phyloP scores from a whole-genome alignment of 768 basidiomycete species.

The Amanita subjunquillea region DNA sequence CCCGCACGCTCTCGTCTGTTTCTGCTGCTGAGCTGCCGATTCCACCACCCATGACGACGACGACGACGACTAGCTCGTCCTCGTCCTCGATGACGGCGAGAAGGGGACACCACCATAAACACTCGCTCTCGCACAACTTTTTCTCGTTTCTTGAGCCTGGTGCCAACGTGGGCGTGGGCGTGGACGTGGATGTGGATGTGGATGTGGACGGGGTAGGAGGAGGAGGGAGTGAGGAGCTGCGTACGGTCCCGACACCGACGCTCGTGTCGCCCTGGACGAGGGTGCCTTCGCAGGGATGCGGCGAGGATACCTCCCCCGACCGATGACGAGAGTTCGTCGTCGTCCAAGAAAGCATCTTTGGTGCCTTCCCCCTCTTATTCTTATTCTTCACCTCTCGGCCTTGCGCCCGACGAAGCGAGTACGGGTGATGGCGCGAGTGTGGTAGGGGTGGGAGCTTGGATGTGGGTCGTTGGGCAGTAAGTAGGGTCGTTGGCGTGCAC shows the following conservation, averaged over 20 bases:
- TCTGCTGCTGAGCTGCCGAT: conserved; percentile 1
- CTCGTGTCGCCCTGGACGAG: conserved; percentile 54
- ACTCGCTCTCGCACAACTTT: conserved; percentile 90
- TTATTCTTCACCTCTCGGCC: no score
- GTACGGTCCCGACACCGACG: conserved; percentile 47
- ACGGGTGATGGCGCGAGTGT: not conserved
- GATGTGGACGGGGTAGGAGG: not conserved
- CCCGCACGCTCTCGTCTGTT: conserved; percentile 9
- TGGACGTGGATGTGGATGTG: not conserved
- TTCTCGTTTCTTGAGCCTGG: conserved; percentile 92
- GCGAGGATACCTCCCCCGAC: not conserved
- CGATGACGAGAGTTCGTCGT: not conserved
- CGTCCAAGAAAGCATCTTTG: not conserved
- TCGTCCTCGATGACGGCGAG: conserved; percentile 27
- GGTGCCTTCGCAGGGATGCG: conserved; percentile 32
- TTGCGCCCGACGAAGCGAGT: not conserved
- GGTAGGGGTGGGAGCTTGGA: conserved; percentile 41
- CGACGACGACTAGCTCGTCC: conserved; percentile 12
- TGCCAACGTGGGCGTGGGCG: conserved; percentile 3
- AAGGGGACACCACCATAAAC: conserved; percentile 85
- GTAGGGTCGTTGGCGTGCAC: conserved; percentile 81
- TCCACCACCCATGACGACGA: conserved; percentile 19
- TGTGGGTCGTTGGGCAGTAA: conserved; percentile 89
- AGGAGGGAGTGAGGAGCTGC: conserved; percentile 17
- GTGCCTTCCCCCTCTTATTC: not conserved